Base-by-base conservation (phyloP, 2,329 filamentous ascomycete species). In the Emericellopsis atlantica region DNA sequence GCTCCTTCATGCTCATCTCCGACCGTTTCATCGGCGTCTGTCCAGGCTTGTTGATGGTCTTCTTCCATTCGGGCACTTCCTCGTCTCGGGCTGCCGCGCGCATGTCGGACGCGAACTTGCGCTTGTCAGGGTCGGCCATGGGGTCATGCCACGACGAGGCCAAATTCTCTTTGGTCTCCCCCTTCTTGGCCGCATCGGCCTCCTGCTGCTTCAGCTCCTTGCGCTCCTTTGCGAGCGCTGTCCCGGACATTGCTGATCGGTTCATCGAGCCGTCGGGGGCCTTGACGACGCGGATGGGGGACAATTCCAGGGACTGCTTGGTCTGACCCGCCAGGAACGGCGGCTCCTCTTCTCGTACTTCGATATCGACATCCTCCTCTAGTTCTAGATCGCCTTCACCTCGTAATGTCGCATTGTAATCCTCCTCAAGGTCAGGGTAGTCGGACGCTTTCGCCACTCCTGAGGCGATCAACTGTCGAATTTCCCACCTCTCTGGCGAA, bases 211-310 rank as follows among this genome's bases (percentile, higher is more conserved):
- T 79, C 49, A 95, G 52, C 45, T 98, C 92, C 56, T 87, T 81
- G 40, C 92, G 74, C 56, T 98, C 92, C 57, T 92, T 94, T 4
- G 90, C 85, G 12, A 98, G 64, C 5, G 80, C 74, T 14, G 90
- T 89, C 36, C 92, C 90, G 8, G 89, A 81, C 84, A 96, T 95
- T 14, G 93, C 93, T 37, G 93, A 87, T 53, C 92, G 76, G 57
- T 98, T 98, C 61, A 98, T 80, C 4, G 90, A 96, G n/a, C 92
- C 92, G 60, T 98, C 92, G 0, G 92, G 93, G 1, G 92, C 92
- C 61, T 96, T 96, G 51, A 98, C 86, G 18, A 98, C 89, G 48
- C 93, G 76, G 46, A 98, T 98, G 0, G 92, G 92, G 2, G 89
- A 95, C 4, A 98, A 66, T 54, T 98, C 92, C 8, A 98, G 70